Base-by-base conservation (phyloP, 345 rosid species). In the Lagerstroemia speciosa region DNA sequence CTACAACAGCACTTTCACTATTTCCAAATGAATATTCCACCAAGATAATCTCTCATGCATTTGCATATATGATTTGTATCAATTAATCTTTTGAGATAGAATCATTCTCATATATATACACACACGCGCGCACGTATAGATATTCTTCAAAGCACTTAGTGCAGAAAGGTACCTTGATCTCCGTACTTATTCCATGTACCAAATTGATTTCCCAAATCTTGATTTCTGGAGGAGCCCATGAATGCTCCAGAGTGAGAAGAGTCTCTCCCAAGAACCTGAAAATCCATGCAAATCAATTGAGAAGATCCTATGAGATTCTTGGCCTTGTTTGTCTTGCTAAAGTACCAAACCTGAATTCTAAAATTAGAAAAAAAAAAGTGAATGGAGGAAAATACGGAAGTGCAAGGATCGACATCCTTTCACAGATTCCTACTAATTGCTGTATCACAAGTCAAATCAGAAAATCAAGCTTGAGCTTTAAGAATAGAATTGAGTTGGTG, bases 181-280 rank as follows among this genome's bases (percentile, higher is more conserved):
- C 77, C 81, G 81, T 77, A 78, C 73, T 73, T 83, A 64, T 55
- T 55, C 61, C 76, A 65, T 75, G 69, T 71, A 38, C 82, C 78
- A 66, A 66, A 79, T 64, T 76, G 89, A 79, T 77, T 76, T 61
- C 73, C 77, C 33, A 70, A 72, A 27, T 72, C 84, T 67, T 15
- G 82, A 71, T 73, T 77, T 66, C 72, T 81, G 68, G 77, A 46
- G 60, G 78, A 62, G 57, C 83, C 78, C 58, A 68, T 62, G 45
- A 68, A 50, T 71, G 72, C 67, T 60, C 73, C 77, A 65, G 65
- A 61, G 27, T 64, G 72, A 32, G 34, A 45, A 55, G 79, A 64
- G 64, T 74, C 73, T 69, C 70, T 74, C 11, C 81, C 79, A 7
- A 32, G 61, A 37, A 55, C 82, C 90, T 85, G 52, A 68, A 73